Percentiles rank a stretch among this genome's conserved stretches.
Conservation (phyloP, 164 flowering plant genomes). For the grape (Vitis vinifera) region ASM3070453v1 NC_081810.1:912001-912500, state of each 20-base stretch:
- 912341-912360: neutral
- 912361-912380: neutral
- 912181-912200: neutral
- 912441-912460: too few species aligned
- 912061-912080: neutral
- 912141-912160: neutral
- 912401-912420: too few species aligned
- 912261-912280: neutral
- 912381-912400: neutral
- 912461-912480: too few species aligned
- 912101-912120: neutral
- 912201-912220: neutral
- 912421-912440: too few species aligned
- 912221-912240: neutral
- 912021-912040: too few species aligned
- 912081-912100: neutral
- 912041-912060: neutral
- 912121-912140: neutral
- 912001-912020: too few species aligned
- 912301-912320: constrained; percentile 85
- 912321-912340: constrained; percentile 73
- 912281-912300: constrained; percentile 70
- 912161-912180: neutral
- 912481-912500: too few species aligned
- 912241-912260: neutral